Conservation (phyloP, 2,329 filamentous ascomycete species). For the Fusarium vanettenii region DNA sequence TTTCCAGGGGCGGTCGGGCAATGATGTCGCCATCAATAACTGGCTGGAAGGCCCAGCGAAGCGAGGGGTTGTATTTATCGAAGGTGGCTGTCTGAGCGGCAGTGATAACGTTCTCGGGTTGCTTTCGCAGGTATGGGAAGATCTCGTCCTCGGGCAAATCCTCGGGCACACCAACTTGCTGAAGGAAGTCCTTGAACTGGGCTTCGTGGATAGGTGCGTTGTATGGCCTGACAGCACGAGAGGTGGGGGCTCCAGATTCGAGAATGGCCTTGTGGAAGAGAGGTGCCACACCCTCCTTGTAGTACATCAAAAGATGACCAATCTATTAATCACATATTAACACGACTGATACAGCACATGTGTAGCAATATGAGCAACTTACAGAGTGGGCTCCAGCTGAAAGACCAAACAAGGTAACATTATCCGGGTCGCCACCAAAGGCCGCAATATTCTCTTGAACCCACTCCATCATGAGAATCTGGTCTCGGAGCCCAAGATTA, state of each 20-base stretch:
- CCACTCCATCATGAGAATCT: conserved; percentile 63
- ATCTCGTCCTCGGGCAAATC: conserved; percentile 46
- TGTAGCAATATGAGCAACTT: neutral
- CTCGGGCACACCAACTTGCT: conserved; percentile 21
- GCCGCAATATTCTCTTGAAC: conserved; percentile 63
- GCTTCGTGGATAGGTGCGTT: conserved; percentile 69
- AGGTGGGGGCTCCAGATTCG: conserved; percentile 66
- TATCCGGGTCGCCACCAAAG: conserved; percentile 63
- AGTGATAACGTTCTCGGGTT: conserved; percentile 41
- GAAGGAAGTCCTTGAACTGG: conserved; percentile 57
- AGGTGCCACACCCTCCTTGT: conserved; percentile 53
- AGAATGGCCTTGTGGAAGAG: conserved; percentile 66
- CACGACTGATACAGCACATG: fast-evolving
- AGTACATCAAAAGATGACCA: conserved; percentile 73
- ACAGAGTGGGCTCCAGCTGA: conserved; percentile 65
- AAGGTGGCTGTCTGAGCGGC: conserved; percentile 58
- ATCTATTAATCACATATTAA: conserved; percentile 56
- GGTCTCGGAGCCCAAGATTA: conserved; percentile 66
- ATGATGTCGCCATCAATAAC: conserved; percentile 73
- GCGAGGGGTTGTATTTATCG: conserved; percentile 55
- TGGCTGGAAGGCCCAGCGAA: conserved; percentile 74
- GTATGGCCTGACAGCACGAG: conserved; percentile 63
- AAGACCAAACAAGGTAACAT: conserved; percentile 51
- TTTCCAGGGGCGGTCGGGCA: conserved; percentile 65
- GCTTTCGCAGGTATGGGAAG: conserved; percentile 60